Evolutionary conservation across 2,329 filamentous ascomycete genomes (phyloP).

Genomic region (Dactylonectria macrodidyma): DNA sequence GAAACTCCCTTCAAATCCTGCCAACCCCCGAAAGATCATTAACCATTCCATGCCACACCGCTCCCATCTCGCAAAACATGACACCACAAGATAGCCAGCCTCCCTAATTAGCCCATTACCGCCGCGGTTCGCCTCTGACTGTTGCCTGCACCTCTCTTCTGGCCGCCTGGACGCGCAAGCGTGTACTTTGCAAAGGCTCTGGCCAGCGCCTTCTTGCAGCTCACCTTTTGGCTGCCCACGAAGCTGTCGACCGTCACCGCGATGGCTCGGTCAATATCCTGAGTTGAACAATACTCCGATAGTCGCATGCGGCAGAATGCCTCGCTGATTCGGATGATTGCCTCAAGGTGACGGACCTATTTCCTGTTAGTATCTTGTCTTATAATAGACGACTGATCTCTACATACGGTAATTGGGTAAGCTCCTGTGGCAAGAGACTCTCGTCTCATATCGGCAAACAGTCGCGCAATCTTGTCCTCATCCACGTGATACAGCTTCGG

Average conservation of each 20-base stretch:
- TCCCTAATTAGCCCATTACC: constrained; percentile 45
- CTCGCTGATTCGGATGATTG: constrained; percentile 95
- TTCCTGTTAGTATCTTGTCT: constrained; percentile 34
- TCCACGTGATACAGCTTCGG: constrained; percentile 98
- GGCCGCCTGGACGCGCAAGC: constrained; percentile 64
- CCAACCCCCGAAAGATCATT: constrained; percentile 14
- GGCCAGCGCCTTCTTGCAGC: constrained; percentile 95
- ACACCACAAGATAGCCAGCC: neutral
- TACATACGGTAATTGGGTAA: constrained; percentile 95
- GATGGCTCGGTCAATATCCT: constrained; percentile 97
- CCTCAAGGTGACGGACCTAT: constrained; percentile 96
- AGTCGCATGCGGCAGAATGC: constrained; percentile 97
- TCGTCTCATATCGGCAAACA: constrained; percentile 96
- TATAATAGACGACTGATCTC: neutral
- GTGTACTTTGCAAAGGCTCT: constrained; percentile 97
- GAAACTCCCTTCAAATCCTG: neutral
- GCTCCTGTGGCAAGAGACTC: constrained; percentile 95
- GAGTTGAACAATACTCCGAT: constrained; percentile 91
- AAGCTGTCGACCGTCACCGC: constrained; percentile 97
- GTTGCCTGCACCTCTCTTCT: constrained; percentile 42
- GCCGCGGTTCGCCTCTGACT: constrained; percentile 49
- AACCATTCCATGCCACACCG: neutral
- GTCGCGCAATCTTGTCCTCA: constrained; percentile 93
- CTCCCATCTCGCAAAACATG: neutral
- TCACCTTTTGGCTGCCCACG: constrained; percentile 95